Evolutionary conservation across 148 eudicot species (phyloP), one percentile per base, ranked within the genome.

Genomic region (Oxyria digyna): DNA sequence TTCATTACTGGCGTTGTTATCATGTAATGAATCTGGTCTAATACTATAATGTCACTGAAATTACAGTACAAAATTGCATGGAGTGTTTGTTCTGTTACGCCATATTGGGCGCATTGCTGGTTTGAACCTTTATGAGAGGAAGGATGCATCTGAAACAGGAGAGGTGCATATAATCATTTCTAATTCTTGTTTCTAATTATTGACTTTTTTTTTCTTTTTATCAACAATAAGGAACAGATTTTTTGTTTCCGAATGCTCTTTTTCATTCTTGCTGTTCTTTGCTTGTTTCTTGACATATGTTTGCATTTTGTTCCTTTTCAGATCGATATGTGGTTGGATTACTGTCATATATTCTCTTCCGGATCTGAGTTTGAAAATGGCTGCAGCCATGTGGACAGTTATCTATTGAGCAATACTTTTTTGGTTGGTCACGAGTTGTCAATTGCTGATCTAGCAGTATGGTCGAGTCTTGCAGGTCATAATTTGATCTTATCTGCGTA

Each of bases 311-410:
- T 73, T 18, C 18, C 46, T 68, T 3, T 77, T 68, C 68, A 94
- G 99, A 81, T 94, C 40, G 93, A 88, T 75, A 72, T 84, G 78
- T 94, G 92, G 93, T 71, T 94, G 24, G 91, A 94, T 29, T 91
- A 91, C 68, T 80, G 85, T 24, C 74, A 84, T 27, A 67, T 91
- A 21, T 79, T 94, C 71, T 77, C 80, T 14, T 81, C 75, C 62
- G 97, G 99, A 38, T 80, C 93, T 27, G 91, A 94, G 42, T 91
- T 88, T 77, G 99, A 94, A 78, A 82, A 80, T 21, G 99, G 85
- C 29, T 87, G 99, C 73, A 72, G 68, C 69, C 85, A 78, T 71
- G 81, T 87, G 23, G 91, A 94, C 79, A 74, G 71, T 32, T 88
- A 86, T 78, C 77, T 91, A 41, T 67, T 78, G 71, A 78, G 79